Evolutionary conservation across 2,329 filamentous ascomycete species (phyloP).

Genomic region (Apiospora rasikravindrae): DNA sequence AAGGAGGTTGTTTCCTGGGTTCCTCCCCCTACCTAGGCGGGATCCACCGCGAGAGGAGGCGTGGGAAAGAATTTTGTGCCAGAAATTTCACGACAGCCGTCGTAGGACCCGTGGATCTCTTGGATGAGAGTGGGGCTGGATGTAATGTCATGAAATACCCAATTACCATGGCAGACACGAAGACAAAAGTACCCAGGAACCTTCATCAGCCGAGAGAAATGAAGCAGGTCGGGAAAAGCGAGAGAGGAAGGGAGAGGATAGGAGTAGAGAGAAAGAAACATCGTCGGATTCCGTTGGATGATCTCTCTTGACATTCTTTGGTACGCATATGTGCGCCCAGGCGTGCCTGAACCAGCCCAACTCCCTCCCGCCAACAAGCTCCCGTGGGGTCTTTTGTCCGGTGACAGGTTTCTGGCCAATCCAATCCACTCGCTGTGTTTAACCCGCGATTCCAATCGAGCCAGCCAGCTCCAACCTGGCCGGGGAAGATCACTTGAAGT

Average conservation of each 20-base stretch:
- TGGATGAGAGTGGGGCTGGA: neutral
- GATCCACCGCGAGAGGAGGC: neutral
- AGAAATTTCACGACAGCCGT: slow-evolving; percentile 9
- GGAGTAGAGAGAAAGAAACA: neutral
- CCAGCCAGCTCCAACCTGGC: neutral
- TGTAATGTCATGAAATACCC: neutral
- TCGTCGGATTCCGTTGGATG: slow-evolving; percentile 12
- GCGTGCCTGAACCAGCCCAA: slow-evolving; percentile 1
- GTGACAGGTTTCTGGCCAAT: slow-evolving; percentile 11
- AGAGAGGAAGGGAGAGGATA: neutral
- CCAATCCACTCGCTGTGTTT: neutral
- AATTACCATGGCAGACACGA: slow-evolving; percentile 2
- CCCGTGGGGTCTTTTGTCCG: neutral
- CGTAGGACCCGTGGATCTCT: slow-evolving; percentile 13
- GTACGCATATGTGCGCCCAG: neutral
- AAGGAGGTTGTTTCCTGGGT: slow-evolving; percentile 3
- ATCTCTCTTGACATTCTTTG: neutral
- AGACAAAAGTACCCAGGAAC: neutral
- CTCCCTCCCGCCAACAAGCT: neutral
- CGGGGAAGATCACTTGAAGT: neutral
- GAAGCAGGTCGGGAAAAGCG: neutral
- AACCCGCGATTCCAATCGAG: neutral
- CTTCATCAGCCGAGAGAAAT: neutral
- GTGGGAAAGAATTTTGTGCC: slow-evolving; percentile 15
- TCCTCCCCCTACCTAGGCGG: neutral